Base-by-base conservation (phyloP, 805 yeast genomes). In the Candida boleticola region DNA sequence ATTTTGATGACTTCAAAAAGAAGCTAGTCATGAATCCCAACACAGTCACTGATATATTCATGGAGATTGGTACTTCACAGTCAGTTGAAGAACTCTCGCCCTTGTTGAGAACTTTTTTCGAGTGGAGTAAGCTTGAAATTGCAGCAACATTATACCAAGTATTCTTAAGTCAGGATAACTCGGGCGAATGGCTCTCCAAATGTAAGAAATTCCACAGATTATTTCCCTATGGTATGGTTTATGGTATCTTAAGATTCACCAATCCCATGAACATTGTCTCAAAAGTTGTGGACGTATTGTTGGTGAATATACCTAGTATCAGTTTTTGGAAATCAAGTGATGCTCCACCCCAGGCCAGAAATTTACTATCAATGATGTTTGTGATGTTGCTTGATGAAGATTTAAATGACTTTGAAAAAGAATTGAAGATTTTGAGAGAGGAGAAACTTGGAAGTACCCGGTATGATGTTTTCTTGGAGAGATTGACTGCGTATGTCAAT, bases 221-320 rank as follows among this genome's bases (percentile, higher is more conserved):
- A 45, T 79, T 92, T 66, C 99, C 98, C 0, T 93, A 92, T 60
- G 66, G 76, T 1, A 57, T 92, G 27, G 78, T 90, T 60, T 82
- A 82, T 33, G 86, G 87, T 17, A 84, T 92, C 18, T 62, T 93
- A 55, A 76, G 81, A 54, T 80, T 84, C 45, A 88, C 98, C 0
- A 92, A 92, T 55, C 98, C 99, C 2, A 79, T 89, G 64, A 78
- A 83, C 32, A 81, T 92, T 21, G 80, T 88, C 67, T 85, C 89
- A 46, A 79, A 83, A 18, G 66, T 92, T 58, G 76, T 90, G 27
- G 97, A 89, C 53, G 59, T 92, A 44, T 80, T 92, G 50, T 78
- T 93, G 68, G 87, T 68, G 25, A 60, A 64, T 40, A 44, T 68
- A 19, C 75, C 75, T 2, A 44, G 55, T 30, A 30, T 49, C 55